Evolutionary conservation across 1,284 basidiomycete species (phyloP).

Genomic region (Microbotryomycetes sp.): DNA sequence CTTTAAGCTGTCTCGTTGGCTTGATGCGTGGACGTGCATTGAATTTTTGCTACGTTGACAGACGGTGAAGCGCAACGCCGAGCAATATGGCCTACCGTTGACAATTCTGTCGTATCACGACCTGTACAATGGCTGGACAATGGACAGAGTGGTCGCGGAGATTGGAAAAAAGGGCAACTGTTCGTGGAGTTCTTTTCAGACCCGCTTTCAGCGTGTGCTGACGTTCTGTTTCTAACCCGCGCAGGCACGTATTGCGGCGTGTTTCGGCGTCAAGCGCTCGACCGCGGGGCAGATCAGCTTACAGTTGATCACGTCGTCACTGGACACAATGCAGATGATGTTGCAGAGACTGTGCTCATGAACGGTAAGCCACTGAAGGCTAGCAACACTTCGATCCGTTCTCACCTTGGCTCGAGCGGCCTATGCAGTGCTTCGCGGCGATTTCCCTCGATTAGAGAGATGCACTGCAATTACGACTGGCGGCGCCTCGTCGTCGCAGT

Average conservation of each 20-base stretch:
- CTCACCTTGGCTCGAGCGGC: neutral
- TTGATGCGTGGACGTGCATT: neutral
- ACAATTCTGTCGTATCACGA: constrained; percentile 95
- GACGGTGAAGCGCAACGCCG: constrained; percentile 96
- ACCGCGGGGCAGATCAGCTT: constrained; percentile 82
- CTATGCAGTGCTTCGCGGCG: constrained; percentile 80
- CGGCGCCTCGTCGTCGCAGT: too few species aligned
- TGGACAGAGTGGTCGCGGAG: constrained; percentile 90
- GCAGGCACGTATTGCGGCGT: constrained; percentile 89
- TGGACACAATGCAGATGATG: constrained; percentile 98
- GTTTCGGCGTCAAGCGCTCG: constrained; percentile 89
- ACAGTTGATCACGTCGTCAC: constrained; percentile 97
- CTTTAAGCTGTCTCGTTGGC: neutral
- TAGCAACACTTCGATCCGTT: neutral
- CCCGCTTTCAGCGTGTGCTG: neutral
- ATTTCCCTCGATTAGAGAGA: constrained; percentile 85
- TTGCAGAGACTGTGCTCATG: constrained; percentile 98
- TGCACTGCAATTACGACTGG: constrained; percentile 92
- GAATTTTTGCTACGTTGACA: constrained; percentile 38
- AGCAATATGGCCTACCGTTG: constrained; percentile 89
- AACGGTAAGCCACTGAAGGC: constrained; percentile 60
- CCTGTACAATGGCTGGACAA: constrained; percentile 92
- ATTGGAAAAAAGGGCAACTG: constrained; percentile 98
- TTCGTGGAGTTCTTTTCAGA: constrained; percentile 25
- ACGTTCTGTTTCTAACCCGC: neutral